Percentiles rank a stretch among this genome's conserved stretches.
Conservation (phyloP, 2,329 filamentous ascomycete genomes). For the Colletotrichum nymphaeae region DNA sequence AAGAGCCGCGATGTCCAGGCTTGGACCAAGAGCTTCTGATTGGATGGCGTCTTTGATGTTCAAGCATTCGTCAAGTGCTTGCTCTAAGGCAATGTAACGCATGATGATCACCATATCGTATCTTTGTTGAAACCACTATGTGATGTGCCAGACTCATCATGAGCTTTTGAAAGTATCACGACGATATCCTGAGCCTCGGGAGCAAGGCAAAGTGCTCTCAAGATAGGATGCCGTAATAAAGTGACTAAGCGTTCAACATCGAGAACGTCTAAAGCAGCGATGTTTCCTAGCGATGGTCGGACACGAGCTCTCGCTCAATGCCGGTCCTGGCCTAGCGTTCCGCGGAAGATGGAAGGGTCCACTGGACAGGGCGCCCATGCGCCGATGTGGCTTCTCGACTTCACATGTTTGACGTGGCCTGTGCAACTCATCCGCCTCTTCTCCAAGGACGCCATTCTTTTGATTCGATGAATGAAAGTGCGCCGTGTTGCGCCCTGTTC, state of each 20-base stretch:
- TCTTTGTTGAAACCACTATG: not conserved
- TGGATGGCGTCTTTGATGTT: not conserved
- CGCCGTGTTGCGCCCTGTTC: not conserved
- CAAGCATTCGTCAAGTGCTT: not conserved
- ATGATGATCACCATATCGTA: not conserved
- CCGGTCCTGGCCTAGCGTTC: conserved; percentile 21
- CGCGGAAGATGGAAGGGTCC: conserved; percentile 32
- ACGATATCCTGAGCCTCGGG: not conserved
- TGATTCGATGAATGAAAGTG: conserved; percentile 10
- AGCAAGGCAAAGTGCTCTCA: not conserved
- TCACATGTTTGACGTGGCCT: conserved; percentile 33
- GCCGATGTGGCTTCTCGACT: conserved; percentile 24
- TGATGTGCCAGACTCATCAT: not conserved
- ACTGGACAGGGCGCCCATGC: conserved; percentile 18
- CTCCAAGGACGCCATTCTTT: conserved; percentile 20
- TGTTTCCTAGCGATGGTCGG: not conserved
- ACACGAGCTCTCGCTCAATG: conserved; percentile 12
- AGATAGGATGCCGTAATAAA: not conserved
- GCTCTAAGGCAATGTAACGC: too few relatives aligned
- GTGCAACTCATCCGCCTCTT: conserved; percentile 15
- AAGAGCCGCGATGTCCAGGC: not conserved
- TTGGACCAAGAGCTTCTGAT: not conserved
- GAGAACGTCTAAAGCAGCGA: not conserved
- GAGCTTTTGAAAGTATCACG: not conserved
- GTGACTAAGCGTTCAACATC: not conserved